Base-by-base conservation (phyloP, 805 yeast genomes). In the Hermanozyma aechmeae region DNA sequence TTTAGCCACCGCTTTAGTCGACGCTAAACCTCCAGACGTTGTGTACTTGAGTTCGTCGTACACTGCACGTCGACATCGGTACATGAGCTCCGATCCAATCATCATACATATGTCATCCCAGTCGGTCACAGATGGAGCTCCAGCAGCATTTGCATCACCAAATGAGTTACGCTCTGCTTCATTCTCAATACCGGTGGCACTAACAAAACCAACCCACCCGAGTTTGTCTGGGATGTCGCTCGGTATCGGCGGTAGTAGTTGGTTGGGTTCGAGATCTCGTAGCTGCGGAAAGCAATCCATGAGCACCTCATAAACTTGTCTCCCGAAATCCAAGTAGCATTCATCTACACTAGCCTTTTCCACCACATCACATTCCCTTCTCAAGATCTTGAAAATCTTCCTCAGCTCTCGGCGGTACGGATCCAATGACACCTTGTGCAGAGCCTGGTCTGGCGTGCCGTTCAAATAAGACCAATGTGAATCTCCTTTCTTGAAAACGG, bases 291-390 rank as follows among this genome's bases (percentile, higher is more conserved):
- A 69, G 2, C 53, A 22, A 9, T 54, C 55, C 3, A 64, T 26
- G 8, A 76, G 51, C 28, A 48, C 56, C 2, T 49, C 34, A 41
- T 71, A 66, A 0, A 84, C 71, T 15, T 71, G 40, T 22, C 80
- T 58, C 0, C 96, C 95, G 23, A 92, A 51, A 54, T 92, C 96
- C 40, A 92, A 39, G 48, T 80, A 92, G 27, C 86, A 77, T 55
- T 92, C 98, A 55, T 92, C 98, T 13, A 87, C 92, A 55, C 96
- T 85, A 0, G 96, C 97, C 56, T 87, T 87, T 51, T 92, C 95
- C 1, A 85, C 84, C 11, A 67, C 42, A 33, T 73, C 79, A 47
- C 89, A 82, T 34, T 66, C 61, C 6, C 58, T 49, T 32, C 69
- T 68, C 43, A 92, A 68, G 0, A 89, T 57, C 20, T 71, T 61